phyloP scores from a whole-genome alignment of 257 asterid genomes.

The Buddleja alternifolia region DNA sequence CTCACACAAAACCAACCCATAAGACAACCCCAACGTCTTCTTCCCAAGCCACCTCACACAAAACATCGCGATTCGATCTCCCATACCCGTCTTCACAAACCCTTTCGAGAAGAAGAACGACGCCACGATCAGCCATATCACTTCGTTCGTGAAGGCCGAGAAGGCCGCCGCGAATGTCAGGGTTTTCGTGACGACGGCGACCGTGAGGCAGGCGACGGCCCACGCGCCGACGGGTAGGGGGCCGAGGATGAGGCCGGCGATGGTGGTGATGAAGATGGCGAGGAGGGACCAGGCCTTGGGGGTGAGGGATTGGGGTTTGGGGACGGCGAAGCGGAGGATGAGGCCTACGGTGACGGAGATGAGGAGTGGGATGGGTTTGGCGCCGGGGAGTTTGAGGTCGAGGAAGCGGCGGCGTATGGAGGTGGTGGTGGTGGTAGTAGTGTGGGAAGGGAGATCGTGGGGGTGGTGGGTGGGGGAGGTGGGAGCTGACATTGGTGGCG shows the following conservation, averaged over 20 bases:
- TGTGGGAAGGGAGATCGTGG: too few species aligned
- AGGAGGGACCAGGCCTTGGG: slow-evolving; percentile 60
- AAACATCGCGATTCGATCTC: slow-evolving; percentile 55
- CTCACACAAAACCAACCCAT: slow-evolving; percentile 58
- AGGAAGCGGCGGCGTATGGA: not conserved
- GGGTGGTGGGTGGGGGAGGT: slow-evolving; percentile 19
- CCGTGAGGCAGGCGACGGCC: slow-evolving; percentile 52
- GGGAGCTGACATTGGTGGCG: slow-evolving; percentile 23
- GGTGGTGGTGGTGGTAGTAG: not conserved
- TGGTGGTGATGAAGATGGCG: slow-evolving; percentile 56
- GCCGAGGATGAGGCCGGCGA: slow-evolving; percentile 52
- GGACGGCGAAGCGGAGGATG: slow-evolving; percentile 56
- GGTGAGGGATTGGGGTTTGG: slow-evolving; percentile 48
- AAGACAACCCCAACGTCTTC: slow-evolving; percentile 61
- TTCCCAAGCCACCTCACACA: slow-evolving; percentile 61
- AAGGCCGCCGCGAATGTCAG: slow-evolving; percentile 60
- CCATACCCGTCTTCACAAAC: slow-evolving; percentile 61
- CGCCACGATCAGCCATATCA: slow-evolving; percentile 62
- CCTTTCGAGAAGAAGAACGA: slow-evolving; percentile 66
- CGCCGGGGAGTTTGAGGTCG: slow-evolving; percentile 46
- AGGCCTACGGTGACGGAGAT: slow-evolving; percentile 46
- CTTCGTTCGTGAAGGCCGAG: slow-evolving; percentile 63
- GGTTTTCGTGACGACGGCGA: slow-evolving; percentile 49
- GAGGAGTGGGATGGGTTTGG: slow-evolving; percentile 42
- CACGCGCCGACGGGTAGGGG: slow-evolving; percentile 68